Base-by-base conservation (phyloP, 2,329 filamentous ascomycete species). In the Phialocephala sp. region DNA sequence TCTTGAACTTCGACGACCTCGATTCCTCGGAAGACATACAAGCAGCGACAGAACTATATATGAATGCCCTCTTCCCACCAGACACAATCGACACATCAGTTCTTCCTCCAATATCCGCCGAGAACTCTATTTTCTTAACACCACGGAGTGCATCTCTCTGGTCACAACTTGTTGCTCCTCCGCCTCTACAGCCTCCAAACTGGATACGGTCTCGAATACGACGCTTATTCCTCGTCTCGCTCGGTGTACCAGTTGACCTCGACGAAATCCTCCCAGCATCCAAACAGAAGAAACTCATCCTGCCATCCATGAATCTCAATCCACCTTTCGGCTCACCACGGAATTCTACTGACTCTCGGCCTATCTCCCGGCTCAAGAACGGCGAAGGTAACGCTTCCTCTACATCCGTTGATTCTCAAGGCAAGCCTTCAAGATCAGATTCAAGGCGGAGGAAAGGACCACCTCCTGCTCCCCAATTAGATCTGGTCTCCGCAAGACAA, bases 191-290 rank as follows among this genome's bases (percentile, higher is more conserved):
- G 74, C 95, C 95, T 6, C 94, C 95, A 0, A 95, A 99, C 78
- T 99, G 95, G 95, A 96, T 97, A 66, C 92, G 95, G 69, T 97
- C 93, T 60, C 92, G 94, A 60, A 99, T 97, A 72, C 89, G 95
- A 61, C 91, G 95, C 35, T 87, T 99, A 32, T 99, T 99, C 77
- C 88, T 99, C 50, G 94, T 99, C 62, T 97, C 94, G 1, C 87
- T 99, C 0, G 95, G 95, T 20, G 95, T 99, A 0, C 95, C 95
- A 1, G 93, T 99, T 54, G 95, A 99, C 74, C 85, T 99, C 0
- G 95, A 99, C 78, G 95, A 99, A 80, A 98, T 99, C 63, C 86
- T 99, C 8, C 95, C 95, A 0, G 94, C 94, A 0, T 97, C 92
- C 14, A 98, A 98, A 79, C 95, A 99, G 78, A 98, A 98, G 85